These are phyloP conservation scores for Bigelowiella natans DNA, from an alignment of 78 protist species.

Conservation along the genomic window DNA sequence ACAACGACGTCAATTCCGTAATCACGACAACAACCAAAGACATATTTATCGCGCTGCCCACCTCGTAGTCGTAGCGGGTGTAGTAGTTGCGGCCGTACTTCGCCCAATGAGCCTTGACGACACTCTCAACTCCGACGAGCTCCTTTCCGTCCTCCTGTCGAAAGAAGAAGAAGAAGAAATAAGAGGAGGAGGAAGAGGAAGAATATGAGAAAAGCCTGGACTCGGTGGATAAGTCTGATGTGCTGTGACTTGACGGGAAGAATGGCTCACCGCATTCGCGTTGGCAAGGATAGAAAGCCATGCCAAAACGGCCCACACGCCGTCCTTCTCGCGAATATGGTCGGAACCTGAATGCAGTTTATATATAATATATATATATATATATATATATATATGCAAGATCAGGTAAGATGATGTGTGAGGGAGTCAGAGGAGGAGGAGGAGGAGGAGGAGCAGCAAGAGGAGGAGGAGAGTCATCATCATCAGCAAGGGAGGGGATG, in stretches of 20 bases:
- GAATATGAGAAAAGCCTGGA: background rate
- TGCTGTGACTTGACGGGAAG: background rate
- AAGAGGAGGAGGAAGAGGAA: background rate
- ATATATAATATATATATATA: no score
- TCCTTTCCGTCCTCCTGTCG: background rate
- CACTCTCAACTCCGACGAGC: conserved; percentile 53
- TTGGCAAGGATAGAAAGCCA: conserved; percentile 72
- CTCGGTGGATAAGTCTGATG: background rate
- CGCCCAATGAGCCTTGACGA: conserved; percentile 66
- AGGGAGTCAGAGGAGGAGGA: no score
- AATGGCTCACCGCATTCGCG: conserved; percentile 1
- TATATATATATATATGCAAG: no score
- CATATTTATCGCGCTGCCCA: conserved; percentile 39
- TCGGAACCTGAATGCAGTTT: no score
- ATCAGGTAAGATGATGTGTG: background rate
- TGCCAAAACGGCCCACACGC: conserved; percentile 55
- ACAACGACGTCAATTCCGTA: no score
- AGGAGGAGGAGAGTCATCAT: no score
- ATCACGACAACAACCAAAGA: no score
- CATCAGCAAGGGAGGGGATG: no score
- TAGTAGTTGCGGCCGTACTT: conserved; percentile 82
- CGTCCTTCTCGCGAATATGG: conserved; percentile 96
- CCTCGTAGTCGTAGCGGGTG: conserved; percentile 78
- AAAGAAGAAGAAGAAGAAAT: background rate
- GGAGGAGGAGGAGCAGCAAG: background rate